Evolutionary conservation across 75 land plant species (phyloP), one percentile per base, ranked within the genome.

Genomic region (Cupressus sempervirens): DNA sequence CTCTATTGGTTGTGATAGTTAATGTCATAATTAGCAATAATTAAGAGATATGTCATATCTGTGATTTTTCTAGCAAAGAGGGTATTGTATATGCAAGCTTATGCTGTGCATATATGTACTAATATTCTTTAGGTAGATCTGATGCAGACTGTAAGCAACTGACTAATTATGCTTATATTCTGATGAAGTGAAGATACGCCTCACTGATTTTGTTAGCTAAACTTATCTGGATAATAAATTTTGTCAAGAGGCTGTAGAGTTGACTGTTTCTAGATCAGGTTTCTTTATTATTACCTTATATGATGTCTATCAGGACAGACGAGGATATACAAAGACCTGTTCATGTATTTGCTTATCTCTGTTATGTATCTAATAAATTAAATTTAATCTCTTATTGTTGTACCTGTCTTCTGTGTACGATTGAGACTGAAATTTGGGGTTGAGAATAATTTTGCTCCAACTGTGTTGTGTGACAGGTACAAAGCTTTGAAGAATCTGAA

Each of bases 401-500:
- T 26, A 41, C 80, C 81, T 77, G 35, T 84, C 38, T 18, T 36
- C n/a, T 73, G 7, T 84, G 38, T 48, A 81, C 11, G 23, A 76
- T 15, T n/a, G 29, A 43, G 32, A 34, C 38, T 43, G 85, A 62
- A 38, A 14, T 85, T 41, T 29, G 83, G 48, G 30, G 41, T 23
- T 85, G 86, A 38, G n/a, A 32, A 29, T 46, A 18, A 72, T 81
- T 23, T 84, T 56, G 84, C 29, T 83, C 45, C 30, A 26, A 43
- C 54, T 36, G 14, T 30, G 29, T 29, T 40, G 35, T 79, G 82
- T 84, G 80, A 52, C 88, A 96, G 98, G 86, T 84, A 96, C 80
- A 96, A 95, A 87, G 88, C 91, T 20, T 82, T 91, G 88, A 96
- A 96, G 88, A 93, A 93, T 85, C 76, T 89, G 76, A 94, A 90